Evolutionary conservation across 1,139 yeast genomes (phyloP).

Genomic region (Protomyces inundatus): DNA sequence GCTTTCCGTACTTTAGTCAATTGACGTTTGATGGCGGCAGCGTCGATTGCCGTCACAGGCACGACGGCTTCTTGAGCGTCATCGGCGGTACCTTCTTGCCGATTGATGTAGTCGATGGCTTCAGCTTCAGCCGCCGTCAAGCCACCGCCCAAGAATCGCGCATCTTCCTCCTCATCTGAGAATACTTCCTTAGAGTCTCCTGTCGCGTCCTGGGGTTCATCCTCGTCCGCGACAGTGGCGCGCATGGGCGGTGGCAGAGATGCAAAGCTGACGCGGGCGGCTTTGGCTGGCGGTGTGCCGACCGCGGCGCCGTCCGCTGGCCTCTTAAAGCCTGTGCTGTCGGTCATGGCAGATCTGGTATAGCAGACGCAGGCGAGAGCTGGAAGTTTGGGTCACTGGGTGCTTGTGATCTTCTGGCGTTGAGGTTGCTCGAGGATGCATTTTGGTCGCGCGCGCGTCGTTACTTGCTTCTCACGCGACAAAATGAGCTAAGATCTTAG

Average conservation of each 20-base stretch:
- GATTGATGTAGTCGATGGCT: constrained; percentile 35
- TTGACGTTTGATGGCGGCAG: constrained; percentile 32
- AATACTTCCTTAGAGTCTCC: not conserved
- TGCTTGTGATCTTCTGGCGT: too few species aligned
- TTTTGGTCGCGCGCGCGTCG: too few species aligned
- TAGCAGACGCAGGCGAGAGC: too few species aligned
- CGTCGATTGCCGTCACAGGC: not conserved
- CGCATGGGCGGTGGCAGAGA: not conserved
- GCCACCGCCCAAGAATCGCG: constrained; percentile 37
- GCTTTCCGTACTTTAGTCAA: constrained; percentile 35
- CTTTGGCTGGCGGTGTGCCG: not conserved
- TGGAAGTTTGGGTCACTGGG: too few species aligned
- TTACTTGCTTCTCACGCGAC: too few species aligned
- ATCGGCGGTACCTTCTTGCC: constrained; percentile 31
- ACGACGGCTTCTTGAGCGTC: not conserved
- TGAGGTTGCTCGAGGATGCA: too few species aligned
- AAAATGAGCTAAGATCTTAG: too few species aligned
- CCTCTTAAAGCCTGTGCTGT: too few species aligned
- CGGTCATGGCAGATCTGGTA: too few species aligned
- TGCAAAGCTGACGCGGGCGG: not conserved
- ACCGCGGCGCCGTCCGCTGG: not conserved
- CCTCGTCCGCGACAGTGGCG: not conserved
- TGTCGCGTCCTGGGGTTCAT: not conserved
- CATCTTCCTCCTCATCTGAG: constrained; percentile 35
- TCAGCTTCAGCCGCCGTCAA: constrained; percentile 34